Base-by-base conservation (phyloP, 305 asterid species). In the Euphrasia arctica region DNA sequence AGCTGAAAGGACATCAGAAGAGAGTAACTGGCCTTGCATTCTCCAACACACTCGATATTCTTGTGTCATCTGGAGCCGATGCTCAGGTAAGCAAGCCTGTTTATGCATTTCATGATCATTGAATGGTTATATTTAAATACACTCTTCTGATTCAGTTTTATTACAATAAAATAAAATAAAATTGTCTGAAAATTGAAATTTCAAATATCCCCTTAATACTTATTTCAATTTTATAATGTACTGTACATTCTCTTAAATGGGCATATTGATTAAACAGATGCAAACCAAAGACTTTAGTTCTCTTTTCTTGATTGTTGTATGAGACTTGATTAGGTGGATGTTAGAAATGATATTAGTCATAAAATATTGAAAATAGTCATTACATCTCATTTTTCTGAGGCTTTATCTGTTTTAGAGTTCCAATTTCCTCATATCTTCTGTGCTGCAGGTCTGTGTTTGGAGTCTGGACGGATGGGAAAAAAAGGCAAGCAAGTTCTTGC, bases 1-100 rank as follows among this genome's bases (percentile, higher is more conserved):
- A 78, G 80, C 88, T 88, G 47, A 80, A 66, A 75, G 95, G 91
- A 58, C 95, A 88, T 74, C 79, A 78, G 75, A 79, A 79, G 72
- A 78, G 83, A 76, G 84, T 88, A 60, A 88, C 95, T 45, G 96
- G 96, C 25, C 85, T 88, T 51, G 86, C 96, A 18, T 88, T 88
- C 73, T 88, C 94, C 41, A 78, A 63, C 43, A 78, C 60, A 60
- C 74, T 83, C 52, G 73, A 75, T 68, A 63, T 82, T 57, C 82
- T 86, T 45, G 90, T 88, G 59, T 86, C 95, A 50, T 74, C 91
- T 4, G 89, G 95, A 48, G 88, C 90, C 69, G 95, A 88, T 79
- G 83, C 81, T 70, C 95, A 88, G 95, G 96, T 86, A 69, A 51
- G 41, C 42, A 36, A 36, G 68, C 62, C 39, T 64, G 34, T 28